phyloP scores from a whole-genome alignment of 352 stramenopile species.

The Phytopythium helicoides region DNA sequence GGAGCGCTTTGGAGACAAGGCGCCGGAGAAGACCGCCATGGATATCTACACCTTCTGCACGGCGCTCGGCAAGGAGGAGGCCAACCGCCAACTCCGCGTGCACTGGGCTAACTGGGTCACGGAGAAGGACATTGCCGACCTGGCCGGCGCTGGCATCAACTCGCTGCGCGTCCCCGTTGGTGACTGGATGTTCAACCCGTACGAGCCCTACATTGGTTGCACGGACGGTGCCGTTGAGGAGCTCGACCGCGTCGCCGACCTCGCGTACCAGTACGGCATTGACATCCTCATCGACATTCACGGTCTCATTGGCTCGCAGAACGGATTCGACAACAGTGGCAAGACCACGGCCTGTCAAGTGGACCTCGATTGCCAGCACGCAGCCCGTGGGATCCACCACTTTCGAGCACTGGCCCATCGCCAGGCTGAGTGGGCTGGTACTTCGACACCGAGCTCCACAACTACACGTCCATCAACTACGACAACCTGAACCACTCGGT shows the following conservation, averaged over 20 bases:
- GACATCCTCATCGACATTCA: conserved; percentile 93
- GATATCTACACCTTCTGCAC: conserved; percentile 93
- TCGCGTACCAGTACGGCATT: conserved; percentile 83
- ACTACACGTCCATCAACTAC: conserved; percentile 91
- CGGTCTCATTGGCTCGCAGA: conserved; percentile 90
- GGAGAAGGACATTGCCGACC: conserved; percentile 87
- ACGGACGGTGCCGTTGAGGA: conserved; percentile 91
- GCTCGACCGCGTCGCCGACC: conserved; percentile 87
- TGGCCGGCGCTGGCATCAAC: conserved; percentile 72
- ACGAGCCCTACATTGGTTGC: conserved; percentile 92
- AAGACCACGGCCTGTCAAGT: conserved; percentile 87
- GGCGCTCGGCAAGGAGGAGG: conserved; percentile 84
- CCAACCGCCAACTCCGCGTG: conserved; percentile 91
- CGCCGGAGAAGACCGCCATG: conserved; percentile 86
- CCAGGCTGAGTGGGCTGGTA: conserved; percentile 89
- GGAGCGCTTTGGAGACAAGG: conserved; percentile 66
- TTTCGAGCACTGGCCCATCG: conserved; percentile 93
- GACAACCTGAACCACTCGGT: conserved; percentile 91
- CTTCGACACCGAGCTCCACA: conserved; percentile 81
- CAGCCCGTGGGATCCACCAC: conserved; percentile 79
- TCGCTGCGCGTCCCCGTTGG: conserved; percentile 91
- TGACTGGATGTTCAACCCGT: conserved; percentile 95
- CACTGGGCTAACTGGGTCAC: conserved; percentile 96
- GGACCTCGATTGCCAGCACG: conserved; percentile 77
- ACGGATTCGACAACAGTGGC: conserved; percentile 96